Conservation (phyloP, 805 yeast species). For the Kodamaea nitidulidarum region DNA sequence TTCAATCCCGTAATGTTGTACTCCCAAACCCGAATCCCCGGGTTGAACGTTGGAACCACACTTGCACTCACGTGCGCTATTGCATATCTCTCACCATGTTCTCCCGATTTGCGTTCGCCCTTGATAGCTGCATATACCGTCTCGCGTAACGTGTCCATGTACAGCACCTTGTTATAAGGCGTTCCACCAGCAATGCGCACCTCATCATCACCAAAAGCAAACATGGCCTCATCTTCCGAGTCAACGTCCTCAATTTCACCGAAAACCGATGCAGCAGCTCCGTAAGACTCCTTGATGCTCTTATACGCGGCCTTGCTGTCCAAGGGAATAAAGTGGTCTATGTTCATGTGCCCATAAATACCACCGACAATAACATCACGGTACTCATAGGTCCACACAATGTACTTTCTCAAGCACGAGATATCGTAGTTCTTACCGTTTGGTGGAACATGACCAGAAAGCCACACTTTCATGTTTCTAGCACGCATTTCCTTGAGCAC, state of each 20-base stretch:
- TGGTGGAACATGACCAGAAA: constrained; percentile 88
- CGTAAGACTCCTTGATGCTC: constrained; percentile 29
- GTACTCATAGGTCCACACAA: constrained; percentile 79
- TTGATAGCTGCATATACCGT: constrained; percentile 48
- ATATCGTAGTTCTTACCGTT: constrained; percentile 71
- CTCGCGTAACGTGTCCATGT: constrained; percentile 57
- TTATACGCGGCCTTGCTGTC: constrained; percentile 68
- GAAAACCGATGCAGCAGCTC: neutral
- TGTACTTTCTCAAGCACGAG: constrained; percentile 68
- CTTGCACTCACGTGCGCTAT: constrained; percentile 69
- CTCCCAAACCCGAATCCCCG: constrained; percentile 83
- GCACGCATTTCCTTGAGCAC: constrained; percentile 68
- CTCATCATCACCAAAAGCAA: constrained; percentile 12
- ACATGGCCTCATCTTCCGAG: constrained; percentile 3
- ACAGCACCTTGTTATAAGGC: constrained; percentile 62
- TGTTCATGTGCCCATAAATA: constrained; percentile 83
- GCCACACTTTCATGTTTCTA: constrained; percentile 80
- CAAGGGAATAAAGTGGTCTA: constrained; percentile 78
- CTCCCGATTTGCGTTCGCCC: constrained; percentile 41
- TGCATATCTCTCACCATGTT: constrained; percentile 55
- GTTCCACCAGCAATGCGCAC: constrained; percentile 53
- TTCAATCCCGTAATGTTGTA: constrained; percentile 63
- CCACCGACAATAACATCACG: constrained; percentile 83
- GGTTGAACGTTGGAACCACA: constrained; percentile 80
- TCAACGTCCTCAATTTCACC: constrained; percentile 22